Evolutionary conservation across 1,284 basidiomycete genomes (phyloP).

Genomic region (Tylopilus orsonianus): DNA sequence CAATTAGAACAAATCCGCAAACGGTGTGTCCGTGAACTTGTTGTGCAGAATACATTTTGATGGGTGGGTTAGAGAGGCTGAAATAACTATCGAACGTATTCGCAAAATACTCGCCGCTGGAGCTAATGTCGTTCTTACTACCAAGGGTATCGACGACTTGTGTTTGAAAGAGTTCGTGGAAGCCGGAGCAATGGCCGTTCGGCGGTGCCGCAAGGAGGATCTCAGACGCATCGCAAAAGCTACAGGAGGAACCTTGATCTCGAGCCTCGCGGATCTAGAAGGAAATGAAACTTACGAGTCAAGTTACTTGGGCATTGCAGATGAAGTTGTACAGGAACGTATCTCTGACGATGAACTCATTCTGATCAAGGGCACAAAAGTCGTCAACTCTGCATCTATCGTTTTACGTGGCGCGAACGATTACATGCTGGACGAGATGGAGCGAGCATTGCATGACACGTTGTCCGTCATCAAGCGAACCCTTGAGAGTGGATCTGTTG

Average conservation of each 20-base stretch:
- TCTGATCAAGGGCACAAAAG: conserved; percentile 96
- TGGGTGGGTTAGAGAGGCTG: conserved; percentile 70
- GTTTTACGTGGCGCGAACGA: conserved; percentile 97
- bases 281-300: conserved; percentile 98
- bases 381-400: conserved; percentile 92
- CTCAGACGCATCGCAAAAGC: conserved; percentile 96
- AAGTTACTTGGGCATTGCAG: conserved; percentile 85
- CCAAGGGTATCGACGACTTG: conserved; percentile 98
- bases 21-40: conserved; percentile 50
- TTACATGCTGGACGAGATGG: conserved; percentile 99
- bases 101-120: conserved; percentile 95
- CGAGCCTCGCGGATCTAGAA: conserved; percentile 93
- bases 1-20: conserved; percentile 97
- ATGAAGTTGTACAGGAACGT: conserved; percentile 96
- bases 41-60: conserved; percentile 6
- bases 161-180: conserved; percentile 99
- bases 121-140: conserved; percentile 96
- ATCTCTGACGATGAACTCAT: conserved; percentile 99
- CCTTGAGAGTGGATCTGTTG: conserved; percentile 92
- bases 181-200: conserved; percentile 98
- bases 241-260: conserved; percentile 92
- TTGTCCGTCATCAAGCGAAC: conserved; percentile 97
- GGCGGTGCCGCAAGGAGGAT: conserved; percentile 97
- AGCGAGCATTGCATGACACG: conserved; percentile 93
- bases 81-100: conserved; percentile 95